phyloP scores from a whole-genome alignment of 345 rosid genomes.

The Leavenworthia alabamica region DNA sequence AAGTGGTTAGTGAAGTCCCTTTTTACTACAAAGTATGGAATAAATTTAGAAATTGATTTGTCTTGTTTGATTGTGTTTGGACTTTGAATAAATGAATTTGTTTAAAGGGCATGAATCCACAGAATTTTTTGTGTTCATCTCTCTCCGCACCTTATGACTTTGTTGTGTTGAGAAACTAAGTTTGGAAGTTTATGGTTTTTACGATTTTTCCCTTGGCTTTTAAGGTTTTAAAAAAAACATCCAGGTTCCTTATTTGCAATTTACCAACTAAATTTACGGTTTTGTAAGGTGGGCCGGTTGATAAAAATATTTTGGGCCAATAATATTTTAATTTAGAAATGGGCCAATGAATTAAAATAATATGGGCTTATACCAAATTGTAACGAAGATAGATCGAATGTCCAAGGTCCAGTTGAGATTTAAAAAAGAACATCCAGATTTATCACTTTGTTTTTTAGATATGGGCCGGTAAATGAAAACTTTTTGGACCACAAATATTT shows the following conservation, averaged over 20 bases:
- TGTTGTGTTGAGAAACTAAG: slow-evolving; percentile 10
- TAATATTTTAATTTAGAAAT: neutral
- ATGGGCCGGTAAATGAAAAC: neutral
- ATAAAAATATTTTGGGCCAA: neutral
- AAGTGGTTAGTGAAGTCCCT: slow-evolving; percentile 20
- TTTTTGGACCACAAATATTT: neutral
- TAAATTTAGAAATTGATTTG: slow-evolving; percentile 18
- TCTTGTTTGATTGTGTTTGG: slow-evolving; percentile 18
- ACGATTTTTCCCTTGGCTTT: neutral
- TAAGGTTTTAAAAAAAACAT: neutral
- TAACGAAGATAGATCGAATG: neutral
- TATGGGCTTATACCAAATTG: neutral
- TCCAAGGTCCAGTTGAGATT: neutral
- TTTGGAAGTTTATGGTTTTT: neutral
- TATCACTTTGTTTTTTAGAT: too few relatives aligned
- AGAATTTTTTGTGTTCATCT: slow-evolving; percentile 12
- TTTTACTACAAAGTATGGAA: slow-evolving; percentile 18
- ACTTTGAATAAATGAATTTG: slow-evolving; percentile 24
- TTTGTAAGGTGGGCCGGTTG: neutral
- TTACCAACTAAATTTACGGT: neutral
- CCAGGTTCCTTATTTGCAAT: neutral
- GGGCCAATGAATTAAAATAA: neutral
- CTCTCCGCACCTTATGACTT: slow-evolving; percentile 4
- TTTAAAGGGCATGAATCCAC: neutral
- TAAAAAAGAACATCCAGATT: too few relatives aligned